Base-by-base conservation (phyloP, 2,329 filamentous ascomycete genomes). In the Aureobasidium sp. region DNA sequence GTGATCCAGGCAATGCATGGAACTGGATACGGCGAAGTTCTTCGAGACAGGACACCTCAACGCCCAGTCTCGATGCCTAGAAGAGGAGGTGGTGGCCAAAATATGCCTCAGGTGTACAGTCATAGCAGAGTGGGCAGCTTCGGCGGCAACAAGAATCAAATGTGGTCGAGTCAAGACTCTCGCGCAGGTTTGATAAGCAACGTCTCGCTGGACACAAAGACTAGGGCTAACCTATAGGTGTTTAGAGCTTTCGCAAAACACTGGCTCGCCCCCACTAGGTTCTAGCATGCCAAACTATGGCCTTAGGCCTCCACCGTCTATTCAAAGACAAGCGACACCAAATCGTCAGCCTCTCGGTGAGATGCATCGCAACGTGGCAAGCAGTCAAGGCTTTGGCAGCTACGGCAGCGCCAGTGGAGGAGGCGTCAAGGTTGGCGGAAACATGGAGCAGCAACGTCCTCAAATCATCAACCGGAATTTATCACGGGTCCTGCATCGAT, bases 1-100 rank as follows among this genome's bases (percentile, higher is more conserved):
- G 73, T 78, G 1, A 66, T 83, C 17, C 73, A 78, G 29, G 39
- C 53, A 5, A 59, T 63, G 17, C 48, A 59, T 20, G 48, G 20
- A 6, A 36, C 47, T 1, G 44, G 27, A 34, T 55, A 37, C 37
- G 50, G 34, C 34, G 43, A 62, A 17, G 47, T 41, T 13, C 24
- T 34, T n/a, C 57, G 36, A 41, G 57, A 60, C 27, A 27, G 47
- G 20, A 36, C 61, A 36, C 34, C 47, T 24, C 51, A 61, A 26
- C 41, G 48, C 24, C 37, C 59, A n/a, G 34, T 7, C 24, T 36
- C 66, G 44, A 32, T 50, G 27, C 15, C 39, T 17, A 36, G 48
- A 26, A 46, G 34, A 59, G 46, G 62, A 39, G 26, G 36, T 10
- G 26, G 36, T 10, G 24, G 47, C 8, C 29, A 53, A n/a, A 32